phyloP scores from a whole-genome alignment of 192 early-diverging fungal genomes.

The Diversispora eburnea region DNA sequence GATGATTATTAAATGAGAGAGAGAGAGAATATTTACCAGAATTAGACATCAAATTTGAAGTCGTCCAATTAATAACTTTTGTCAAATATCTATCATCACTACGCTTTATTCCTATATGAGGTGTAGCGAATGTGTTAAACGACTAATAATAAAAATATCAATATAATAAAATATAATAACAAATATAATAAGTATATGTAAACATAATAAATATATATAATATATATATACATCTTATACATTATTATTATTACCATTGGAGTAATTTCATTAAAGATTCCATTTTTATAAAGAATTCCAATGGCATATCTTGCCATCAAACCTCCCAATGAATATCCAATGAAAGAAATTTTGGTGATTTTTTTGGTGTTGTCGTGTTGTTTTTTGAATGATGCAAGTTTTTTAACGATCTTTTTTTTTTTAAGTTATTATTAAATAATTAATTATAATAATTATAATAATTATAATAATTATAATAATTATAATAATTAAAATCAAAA shows the following conservation, averaged over 20 bases:
- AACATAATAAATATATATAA: too few species aligned
- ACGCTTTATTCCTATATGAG: conserved; percentile 50
- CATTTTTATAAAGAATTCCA: conserved; percentile 43
- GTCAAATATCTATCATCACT: conserved; percentile 27
- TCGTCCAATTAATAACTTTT: conserved; percentile 41
- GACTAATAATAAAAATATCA: conserved; percentile 27
- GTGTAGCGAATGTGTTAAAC: conserved; percentile 59
- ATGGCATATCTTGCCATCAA: conserved; percentile 51
- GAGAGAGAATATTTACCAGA: conserved; percentile 38
- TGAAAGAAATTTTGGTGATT: conserved; percentile 33
- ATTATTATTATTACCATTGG: conserved; percentile 36
- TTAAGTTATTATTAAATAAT: too few species aligned
- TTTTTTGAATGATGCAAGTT: too few species aligned
- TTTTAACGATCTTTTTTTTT: too few species aligned
- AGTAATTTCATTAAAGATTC: conserved; percentile 46
- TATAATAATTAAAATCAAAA: too few species aligned
- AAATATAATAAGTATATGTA: not conserved
- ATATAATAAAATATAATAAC: not conserved
- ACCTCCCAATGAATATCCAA: conserved; percentile 61
- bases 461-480: too few species aligned
- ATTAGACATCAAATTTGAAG: conserved; percentile 42
- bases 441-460: too few species aligned
- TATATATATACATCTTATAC: too few species aligned
- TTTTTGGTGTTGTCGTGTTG: conserved; percentile 28
- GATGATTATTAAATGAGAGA: too few species aligned